Percentiles rank a stretch among this genome's conserved stretches.
phyloP scores from a whole-genome alignment of 129 eudicot species.

The Silybum marianum region DNA sequence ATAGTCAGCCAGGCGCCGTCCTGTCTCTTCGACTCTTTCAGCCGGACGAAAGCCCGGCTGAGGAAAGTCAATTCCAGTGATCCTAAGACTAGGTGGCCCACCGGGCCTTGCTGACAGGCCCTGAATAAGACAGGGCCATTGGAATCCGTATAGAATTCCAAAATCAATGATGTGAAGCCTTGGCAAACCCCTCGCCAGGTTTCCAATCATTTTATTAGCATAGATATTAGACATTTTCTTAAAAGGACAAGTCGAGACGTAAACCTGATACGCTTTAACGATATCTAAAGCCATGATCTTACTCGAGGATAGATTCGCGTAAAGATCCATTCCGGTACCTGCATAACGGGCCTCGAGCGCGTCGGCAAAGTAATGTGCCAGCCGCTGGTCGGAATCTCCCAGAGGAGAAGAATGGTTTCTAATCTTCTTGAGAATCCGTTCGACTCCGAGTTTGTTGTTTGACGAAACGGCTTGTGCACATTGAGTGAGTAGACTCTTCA shows the following conservation, averaged over 20 bases:
- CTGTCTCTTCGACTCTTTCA: constrained; percentile 66
- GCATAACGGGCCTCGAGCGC: constrained; percentile 55
- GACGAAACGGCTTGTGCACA: constrained; percentile 54
- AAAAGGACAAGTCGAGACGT: constrained; percentile 56
- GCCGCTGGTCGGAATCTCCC: constrained; percentile 44
- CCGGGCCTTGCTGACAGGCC: constrained; percentile 46
- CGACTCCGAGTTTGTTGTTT: constrained; percentile 18
- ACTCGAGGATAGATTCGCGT: constrained; percentile 22
- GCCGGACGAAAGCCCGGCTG: constrained; percentile 66
- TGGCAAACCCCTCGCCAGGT: constrained; percentile 36
- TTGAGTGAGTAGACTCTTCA: constrained; percentile 38
- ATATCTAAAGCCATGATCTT: constrained; percentile 33
- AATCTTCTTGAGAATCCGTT: constrained; percentile 30
- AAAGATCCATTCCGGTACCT: constrained; percentile 39
- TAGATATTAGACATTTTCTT: constrained; percentile 50
- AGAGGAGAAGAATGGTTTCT: constrained; percentile 44
- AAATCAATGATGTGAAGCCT: constrained; percentile 75
- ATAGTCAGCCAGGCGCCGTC: constrained; percentile 52
- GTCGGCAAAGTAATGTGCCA: constrained; percentile 46
- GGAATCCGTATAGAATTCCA: constrained; percentile 69
- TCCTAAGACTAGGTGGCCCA: constrained; percentile 62
- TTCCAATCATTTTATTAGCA: constrained; percentile 49
- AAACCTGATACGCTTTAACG: constrained; percentile 47
- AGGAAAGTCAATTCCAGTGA: constrained; percentile 80
- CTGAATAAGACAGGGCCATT: constrained; percentile 76